Base-by-base conservation (phyloP, 441 rosid genomes). In the Populus hybrid region DNA sequence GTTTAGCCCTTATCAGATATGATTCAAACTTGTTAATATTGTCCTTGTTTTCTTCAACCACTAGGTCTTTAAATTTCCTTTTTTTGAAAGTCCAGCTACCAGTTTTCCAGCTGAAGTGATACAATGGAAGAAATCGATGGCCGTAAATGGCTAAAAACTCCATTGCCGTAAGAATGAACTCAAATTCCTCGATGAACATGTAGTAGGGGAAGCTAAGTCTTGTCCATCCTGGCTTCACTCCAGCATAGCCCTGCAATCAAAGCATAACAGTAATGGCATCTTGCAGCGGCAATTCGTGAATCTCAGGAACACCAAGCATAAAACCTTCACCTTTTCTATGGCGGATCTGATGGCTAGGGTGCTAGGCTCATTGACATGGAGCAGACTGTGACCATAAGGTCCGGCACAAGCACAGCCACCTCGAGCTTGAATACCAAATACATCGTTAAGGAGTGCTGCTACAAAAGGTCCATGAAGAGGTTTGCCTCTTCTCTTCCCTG, bases 321-420 rank as follows among this genome's bases (percentile, higher is more conserved):
- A 28, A 28, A 28, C 30, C 30, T 28, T 40, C 75, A 87, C 90
- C 90, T 87, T 81, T 72, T 82, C 81, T 66, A 91, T 85, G 75
- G 83, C 86, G 21, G 79, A 70, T 67, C 87, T 81, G 5, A 88
- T 6, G 10, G 86, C 75, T n/a, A 68, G 85, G 3, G 92, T 85
- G 0, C 2, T 53, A 70, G 70, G 11, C 69, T 85, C 73, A 30
- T 72, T 65, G 2, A 91, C 67, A 42, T 79, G 69, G 64, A 89
- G 92, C 73, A 91, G 72, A 53, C 21, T 10, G 50, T 91, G 93
- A 40, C 92, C 94, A 40, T 89, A 91, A n/a, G 94, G 93, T 70
- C 84, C 88, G 10, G 94, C 91, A 78, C 93, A 91, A 59, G 88
- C 94, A 20, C 94, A 88, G 0, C 94, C 93, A 3, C 89, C 94